These are phyloP conservation scores for Thozetella sp. DNA, from an alignment of 495 filamentous ascomycete species.

Conservation along the genomic window DNA sequence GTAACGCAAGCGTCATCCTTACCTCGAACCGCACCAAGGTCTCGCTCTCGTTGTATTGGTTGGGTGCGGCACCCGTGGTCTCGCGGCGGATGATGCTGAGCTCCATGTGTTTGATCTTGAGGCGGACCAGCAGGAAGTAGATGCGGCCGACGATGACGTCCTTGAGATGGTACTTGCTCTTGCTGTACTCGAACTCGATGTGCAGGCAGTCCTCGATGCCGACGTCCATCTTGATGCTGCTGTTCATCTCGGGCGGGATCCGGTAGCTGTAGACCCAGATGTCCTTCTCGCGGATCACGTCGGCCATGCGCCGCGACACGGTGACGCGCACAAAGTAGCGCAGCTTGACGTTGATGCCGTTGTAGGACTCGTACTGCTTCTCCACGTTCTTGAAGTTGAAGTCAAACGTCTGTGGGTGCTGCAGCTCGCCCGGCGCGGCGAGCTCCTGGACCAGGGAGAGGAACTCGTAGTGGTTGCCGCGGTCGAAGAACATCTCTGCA, in stretches of 20 bases:
- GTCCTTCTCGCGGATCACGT: conserved; percentile 98
- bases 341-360: conserved; percentile 98
- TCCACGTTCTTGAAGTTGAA: conserved; percentile 99
- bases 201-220: conserved; percentile 99
- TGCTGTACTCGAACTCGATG: conserved; percentile 99
- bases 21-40: conserved; percentile 98
- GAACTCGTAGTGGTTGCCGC: conserved; percentile 99
- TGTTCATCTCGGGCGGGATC: conserved; percentile 97
- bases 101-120: conserved; percentile 99
- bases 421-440: conserved; percentile 93
- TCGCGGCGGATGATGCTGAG: conserved; percentile 96
- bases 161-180: conserved; percentile 98
- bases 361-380: conserved; percentile 99
- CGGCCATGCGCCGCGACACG: conserved; percentile 93
- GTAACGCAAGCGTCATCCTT: conserved; percentile 18
- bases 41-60: conserved; percentile 99
- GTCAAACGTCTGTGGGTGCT: conserved; percentile 97
- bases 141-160: conserved; percentile 99
- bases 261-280: conserved; percentile 99
- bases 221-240: conserved; percentile 99
- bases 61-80: conserved; percentile 97
- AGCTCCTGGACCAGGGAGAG: conserved; percentile 94
- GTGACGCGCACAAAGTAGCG: conserved; percentile 98
- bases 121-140: conserved; percentile 95
- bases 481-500: conserved; percentile 96